Evolutionary conservation across 78 protist genomes (phyloP), one percentile per base, ranked within the genome.

Genomic region (Dictyostelium capitatum): DNA sequence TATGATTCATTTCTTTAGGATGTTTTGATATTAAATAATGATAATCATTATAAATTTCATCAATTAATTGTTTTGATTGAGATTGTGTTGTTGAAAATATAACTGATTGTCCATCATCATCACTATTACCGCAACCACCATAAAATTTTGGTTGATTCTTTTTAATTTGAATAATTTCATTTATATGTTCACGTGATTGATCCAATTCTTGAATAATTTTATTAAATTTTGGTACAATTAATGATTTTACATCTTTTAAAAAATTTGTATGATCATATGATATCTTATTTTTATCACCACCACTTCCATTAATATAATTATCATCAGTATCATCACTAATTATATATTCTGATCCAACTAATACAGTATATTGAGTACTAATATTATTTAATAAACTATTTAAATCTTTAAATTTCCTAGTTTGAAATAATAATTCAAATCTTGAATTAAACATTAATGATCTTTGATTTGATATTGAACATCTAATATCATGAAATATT

Each of bases 331-430:
- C 37, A 62, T 25, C 28, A 62, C 32, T n/a, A n/a, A 73, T 46
- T 14, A 73, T 73, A 73, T 43, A 65, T 50, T 81, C 89, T 19
- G 48, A 65, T 25, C 89, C 54, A 48, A 81, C 79, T 30, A 81
- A 48, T 28, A 62, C 65, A 20, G 20, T 81, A 48, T 65, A 81
- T 32, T 59, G 28, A 14, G 15, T 81, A 32, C 53, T 14, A 43
- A 28, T 47, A 15, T 37, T n/a, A 9, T 46, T 25, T 15, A 81
- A 7, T 20, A 81, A 6, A 50, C 23, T 30, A 25, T 48, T 81
- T 53, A 53, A 65, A 37, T 65, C 20, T 2, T 65, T 37, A 64
- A 48, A 81, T 30, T 48, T 81, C 19, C 67, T 23, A 28, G 23
- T 37, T 14, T 81, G 12, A n/a, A 81, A 81, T 23, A 81, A 32